phyloP scores from a whole-genome alignment of 1,284 basidiomycete genomes.

The Austroboletus novae-zelandiae region DNA sequence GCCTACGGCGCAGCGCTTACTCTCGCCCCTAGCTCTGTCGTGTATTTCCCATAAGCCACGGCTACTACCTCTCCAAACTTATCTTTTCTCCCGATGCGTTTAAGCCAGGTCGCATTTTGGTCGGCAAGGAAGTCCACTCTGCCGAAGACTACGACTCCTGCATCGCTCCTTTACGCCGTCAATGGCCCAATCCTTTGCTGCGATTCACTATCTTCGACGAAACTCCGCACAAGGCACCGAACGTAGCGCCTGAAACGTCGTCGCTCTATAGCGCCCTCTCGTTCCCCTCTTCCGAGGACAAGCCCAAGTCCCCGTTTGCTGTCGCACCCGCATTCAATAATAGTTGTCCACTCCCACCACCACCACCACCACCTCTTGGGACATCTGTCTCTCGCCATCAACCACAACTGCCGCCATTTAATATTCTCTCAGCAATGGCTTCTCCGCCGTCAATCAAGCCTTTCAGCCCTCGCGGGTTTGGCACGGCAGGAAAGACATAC shows the following conservation, averaged over 20 bases:
- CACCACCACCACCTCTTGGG: neutral
- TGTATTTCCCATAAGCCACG: conserved; percentile 60
- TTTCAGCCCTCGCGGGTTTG: neutral
- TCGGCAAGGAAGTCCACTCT: conserved; percentile 57
- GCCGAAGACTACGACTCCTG: conserved; percentile 55
- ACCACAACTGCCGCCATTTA: neutral
- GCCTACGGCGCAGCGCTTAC: conserved; percentile 20
- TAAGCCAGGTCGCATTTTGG: conserved; percentile 51
- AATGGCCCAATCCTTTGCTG: conserved; percentile 56
- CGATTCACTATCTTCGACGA: conserved; percentile 61
- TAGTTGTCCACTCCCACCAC: conserved; percentile 9
- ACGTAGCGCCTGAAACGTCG: conserved; percentile 1
- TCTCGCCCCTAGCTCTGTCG: conserved; percentile 52
- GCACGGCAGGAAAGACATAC: neutral
- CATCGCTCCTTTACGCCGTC: conserved; percentile 48
- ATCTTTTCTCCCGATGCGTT: conserved; percentile 60
- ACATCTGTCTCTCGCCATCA: neutral
- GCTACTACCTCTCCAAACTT: conserved; percentile 61
- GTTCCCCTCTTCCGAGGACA: neutral
- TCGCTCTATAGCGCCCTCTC: conserved; percentile 4
- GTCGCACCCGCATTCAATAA: neutral
- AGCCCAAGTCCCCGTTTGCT: conserved; percentile 4
- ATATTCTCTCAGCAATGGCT: conserved; percentile 33
- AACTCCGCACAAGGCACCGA: conserved; percentile 40
- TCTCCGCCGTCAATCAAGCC: conserved; percentile 17